Evolutionary conservation across 139 green algal species (phyloP).

Genomic region (Chlamydomonas incerta): DNA sequence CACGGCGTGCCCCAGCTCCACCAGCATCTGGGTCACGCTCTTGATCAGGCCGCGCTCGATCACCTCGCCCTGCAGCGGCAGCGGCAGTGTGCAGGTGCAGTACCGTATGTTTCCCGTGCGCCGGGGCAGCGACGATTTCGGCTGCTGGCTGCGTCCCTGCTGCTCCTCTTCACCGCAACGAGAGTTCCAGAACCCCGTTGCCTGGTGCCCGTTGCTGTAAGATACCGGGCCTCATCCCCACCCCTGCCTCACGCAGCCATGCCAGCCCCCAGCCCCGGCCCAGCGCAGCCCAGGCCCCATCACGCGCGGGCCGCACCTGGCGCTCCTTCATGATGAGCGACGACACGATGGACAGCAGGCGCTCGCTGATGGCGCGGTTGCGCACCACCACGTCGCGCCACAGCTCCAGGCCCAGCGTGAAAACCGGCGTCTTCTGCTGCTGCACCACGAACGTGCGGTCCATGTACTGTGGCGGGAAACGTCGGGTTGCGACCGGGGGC

Average conservation of each 20-base stretch:
- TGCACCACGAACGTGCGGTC: conserved; percentile 96
- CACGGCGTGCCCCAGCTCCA: conserved; percentile 88
- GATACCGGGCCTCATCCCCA: too few species aligned
- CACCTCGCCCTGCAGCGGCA: conserved; percentile 83
- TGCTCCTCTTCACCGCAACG: too few species aligned
- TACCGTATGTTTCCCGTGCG: too few species aligned
- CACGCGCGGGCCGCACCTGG: too few species aligned
- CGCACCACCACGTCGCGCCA: conserved; percentile 93
- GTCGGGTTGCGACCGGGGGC: too few species aligned
- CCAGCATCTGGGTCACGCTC: conserved; percentile 91
- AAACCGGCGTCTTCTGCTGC: conserved; percentile 90
- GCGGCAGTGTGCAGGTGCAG: background rate
- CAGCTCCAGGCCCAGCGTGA: conserved; percentile 92
- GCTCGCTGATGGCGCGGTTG: conserved; percentile 72
- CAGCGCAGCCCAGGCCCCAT: too few species aligned
- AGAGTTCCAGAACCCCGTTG: too few species aligned
- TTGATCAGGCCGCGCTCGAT: conserved; percentile 88
- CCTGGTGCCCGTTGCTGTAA: too few species aligned
- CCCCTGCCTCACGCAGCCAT: too few species aligned
- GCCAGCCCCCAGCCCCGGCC: too few species aligned
- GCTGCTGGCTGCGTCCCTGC: too few species aligned
- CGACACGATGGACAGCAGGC: conserved; percentile 83
- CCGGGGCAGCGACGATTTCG: too few species aligned
- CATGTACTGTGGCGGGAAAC: conserved; percentile 93
- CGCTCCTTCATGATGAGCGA: conserved; percentile 82